Evolutionary conservation across 495 filamentous ascomycete species (phyloP).

Genomic region (Penicillium macrosclerotiorum): DNA sequence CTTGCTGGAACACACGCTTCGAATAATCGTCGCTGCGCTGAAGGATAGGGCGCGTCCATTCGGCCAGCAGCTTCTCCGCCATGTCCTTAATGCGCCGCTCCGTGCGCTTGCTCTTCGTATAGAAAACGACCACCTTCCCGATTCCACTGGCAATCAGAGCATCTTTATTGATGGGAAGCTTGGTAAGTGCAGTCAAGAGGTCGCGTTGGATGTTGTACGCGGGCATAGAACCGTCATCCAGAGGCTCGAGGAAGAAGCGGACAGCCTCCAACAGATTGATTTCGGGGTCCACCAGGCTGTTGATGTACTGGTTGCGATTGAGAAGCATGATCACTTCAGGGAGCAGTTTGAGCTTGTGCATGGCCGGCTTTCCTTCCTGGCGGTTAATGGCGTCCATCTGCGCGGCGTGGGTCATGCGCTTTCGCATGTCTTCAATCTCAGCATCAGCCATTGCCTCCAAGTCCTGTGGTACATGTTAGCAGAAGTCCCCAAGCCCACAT

Average conservation of each 20-base stretch:
- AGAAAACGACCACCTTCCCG: conserved; percentile 93
- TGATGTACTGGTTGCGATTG: conserved; percentile 78
- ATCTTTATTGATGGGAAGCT: conserved; percentile 86
- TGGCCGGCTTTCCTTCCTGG: conserved; percentile 71
- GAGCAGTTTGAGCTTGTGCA: conserved; percentile 91
- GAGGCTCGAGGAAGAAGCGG: conserved; percentile 94
- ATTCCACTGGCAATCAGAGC: conserved; percentile 85
- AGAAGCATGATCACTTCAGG: conserved; percentile 87
- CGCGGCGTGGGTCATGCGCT: conserved; percentile 89
- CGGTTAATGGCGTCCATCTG: conserved; percentile 79
- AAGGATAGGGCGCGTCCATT: conserved; percentile 96
- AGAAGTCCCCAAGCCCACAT: background rate
- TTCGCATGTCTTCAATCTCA: conserved; percentile 82
- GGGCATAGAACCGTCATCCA: conserved; percentile 86
- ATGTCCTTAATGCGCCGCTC: conserved; percentile 86
- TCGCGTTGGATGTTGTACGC: conserved; percentile 97
- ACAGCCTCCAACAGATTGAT: conserved; percentile 93
- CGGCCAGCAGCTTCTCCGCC: conserved; percentile 83
- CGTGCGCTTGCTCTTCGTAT: conserved; percentile 88
- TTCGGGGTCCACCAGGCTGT: conserved; percentile 86
- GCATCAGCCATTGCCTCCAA: conserved; percentile 85
- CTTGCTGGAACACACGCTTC: conserved; percentile 62
- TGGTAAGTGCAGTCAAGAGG: conserved; percentile 75
- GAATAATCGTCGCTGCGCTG: conserved; percentile 90
- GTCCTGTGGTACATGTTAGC: conserved; percentile 55